Conservation (phyloP, 176 grass and related monocot genomes). For the Pontederia paniculata region DNA sequence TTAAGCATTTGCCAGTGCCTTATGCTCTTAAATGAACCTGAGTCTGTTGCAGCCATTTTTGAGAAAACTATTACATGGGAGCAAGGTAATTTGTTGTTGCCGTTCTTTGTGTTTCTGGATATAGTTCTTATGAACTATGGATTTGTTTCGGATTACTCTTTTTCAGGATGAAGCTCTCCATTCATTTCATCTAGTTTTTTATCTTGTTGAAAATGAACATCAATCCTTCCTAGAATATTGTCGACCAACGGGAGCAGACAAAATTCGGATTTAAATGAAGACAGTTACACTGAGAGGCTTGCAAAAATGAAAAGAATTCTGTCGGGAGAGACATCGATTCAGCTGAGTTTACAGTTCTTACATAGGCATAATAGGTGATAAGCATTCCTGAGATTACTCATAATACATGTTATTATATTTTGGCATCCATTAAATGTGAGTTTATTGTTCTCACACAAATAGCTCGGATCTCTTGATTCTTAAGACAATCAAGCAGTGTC, state of each 20-base stretch:
- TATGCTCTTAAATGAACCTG: constrained; percentile 90
- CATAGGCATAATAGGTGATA: constrained; percentile 89
- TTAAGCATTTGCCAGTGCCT: constrained; percentile 93
- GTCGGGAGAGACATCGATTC: constrained; percentile 88
- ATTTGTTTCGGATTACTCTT: constrained; percentile 16
- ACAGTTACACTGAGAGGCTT: constrained; percentile 50
- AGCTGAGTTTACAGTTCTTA: constrained; percentile 88
- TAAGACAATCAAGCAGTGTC: constrained; percentile 96
- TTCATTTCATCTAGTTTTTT: constrained; percentile 91
- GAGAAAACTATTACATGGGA: constrained; percentile 75
- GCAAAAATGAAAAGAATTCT: constrained; percentile 90
- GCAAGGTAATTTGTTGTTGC: constrained; percentile 37
- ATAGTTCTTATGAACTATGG: not conserved
- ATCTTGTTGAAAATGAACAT: constrained; percentile 97
- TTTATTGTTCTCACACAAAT: constrained; percentile 26
- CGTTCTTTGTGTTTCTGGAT: not conserved
- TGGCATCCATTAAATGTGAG: constrained; percentile 6
- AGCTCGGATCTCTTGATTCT: constrained; percentile 97
- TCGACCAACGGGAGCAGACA: constrained; percentile 47
- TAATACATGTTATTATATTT: constrained; percentile 8
- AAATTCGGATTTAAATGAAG: constrained; percentile 46
- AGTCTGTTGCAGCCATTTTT: constrained; percentile 77
- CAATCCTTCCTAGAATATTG: constrained; percentile 96
- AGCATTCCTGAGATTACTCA: not conserved
- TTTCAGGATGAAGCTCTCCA: constrained; percentile 84